Base-by-base conservation (phyloP, 768 basidiomycete species). In the Paxillus involutus region DNA sequence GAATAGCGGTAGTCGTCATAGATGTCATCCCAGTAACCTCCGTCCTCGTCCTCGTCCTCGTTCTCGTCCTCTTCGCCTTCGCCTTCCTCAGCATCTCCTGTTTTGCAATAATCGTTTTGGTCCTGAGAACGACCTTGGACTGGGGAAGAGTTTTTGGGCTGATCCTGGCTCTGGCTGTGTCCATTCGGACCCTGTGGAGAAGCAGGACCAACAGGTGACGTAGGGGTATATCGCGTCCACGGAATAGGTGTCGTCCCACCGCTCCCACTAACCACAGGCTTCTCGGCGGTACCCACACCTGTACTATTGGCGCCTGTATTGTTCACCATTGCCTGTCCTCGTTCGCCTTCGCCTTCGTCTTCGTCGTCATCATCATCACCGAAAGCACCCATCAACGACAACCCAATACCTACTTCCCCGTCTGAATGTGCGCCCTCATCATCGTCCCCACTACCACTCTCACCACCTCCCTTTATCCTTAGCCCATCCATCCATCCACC, bases 1-100 rank as follows among this genome's bases (percentile, higher is more conserved):
- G 87, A 88, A 58, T 89, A 89, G 21, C 86, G 78, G 64, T 91
- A 91, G 56, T 89, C 81, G 66, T 91, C 89, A 57, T 91, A 91
- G 47, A 91, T 89, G 59, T 89, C 86, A 49, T 89, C 88, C 82
- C 87, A 89, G 50, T 85, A 72, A 41, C 57, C 70, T 10, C 68
- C 70, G 32, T 71, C 71, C 30, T 67, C 71, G 14, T 62, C 63
- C 6, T 63, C 63, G 0, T 71, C 71, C 30, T 67, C 71, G 14
- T 62, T 61, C 6, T 63, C 63, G 0, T 54, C 63, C 11, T 42
- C 60, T 16, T 58, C 48, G 32, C 35, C 66, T 13, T 45, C 33
- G 14, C 29, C 53, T 10, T 11, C 47, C 37, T 62, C 46, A 19
- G 52, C 59, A 46, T 64, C 55, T 33, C 32, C 46, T 1, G 17